Percentiles rank a stretch among this genome's conserved stretches.
phyloP scores from a whole-genome alignment of 371 early-diverging fungal species.

The Mucor sp. region DNA sequence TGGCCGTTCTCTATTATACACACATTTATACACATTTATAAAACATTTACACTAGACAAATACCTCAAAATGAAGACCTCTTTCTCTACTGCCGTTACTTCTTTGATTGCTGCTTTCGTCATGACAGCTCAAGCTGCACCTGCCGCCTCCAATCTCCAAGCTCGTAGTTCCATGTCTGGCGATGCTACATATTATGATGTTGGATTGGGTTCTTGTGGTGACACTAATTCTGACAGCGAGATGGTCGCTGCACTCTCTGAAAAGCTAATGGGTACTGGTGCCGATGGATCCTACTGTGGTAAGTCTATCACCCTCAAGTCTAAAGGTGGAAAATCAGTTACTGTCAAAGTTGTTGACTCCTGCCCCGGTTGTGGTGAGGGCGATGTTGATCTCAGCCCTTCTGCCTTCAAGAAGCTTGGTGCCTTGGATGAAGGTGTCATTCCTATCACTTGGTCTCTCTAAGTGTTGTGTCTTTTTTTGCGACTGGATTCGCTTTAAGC shows the following conservation, averaged over 20 bases:
- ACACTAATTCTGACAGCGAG: conserved; percentile 17
- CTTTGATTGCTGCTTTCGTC: background rate
- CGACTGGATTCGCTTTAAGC: background rate
- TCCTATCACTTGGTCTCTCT: conserved; percentile 40
- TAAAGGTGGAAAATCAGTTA: conserved; percentile 34
- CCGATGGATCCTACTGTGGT: conserved; percentile 39
- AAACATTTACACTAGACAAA: background rate
- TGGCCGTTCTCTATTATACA: background rate
- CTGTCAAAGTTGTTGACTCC: conserved; percentile 54
- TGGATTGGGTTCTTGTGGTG: conserved; percentile 51
- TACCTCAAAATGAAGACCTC: background rate
- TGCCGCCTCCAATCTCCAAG: conserved; percentile 3
- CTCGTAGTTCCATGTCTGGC: conserved; percentile 27
- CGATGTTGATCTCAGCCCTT: conserved; percentile 42
- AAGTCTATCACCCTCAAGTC: conserved; percentile 35
- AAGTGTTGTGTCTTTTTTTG: background rate
- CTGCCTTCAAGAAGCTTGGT: conserved; percentile 53
- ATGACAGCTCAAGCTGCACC: conserved; percentile 12
- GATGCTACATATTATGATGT: conserved; percentile 44
- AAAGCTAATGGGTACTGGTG: background rate
- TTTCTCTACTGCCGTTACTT: background rate
- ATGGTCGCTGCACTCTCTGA: conserved; percentile 33
- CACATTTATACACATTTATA: background rate
- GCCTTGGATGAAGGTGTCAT: conserved; percentile 38
- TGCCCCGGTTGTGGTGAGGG: conserved; percentile 50